Conservation (phyloP, 768 basidiomycete species). For the Auriscalpium orientale region DNA sequence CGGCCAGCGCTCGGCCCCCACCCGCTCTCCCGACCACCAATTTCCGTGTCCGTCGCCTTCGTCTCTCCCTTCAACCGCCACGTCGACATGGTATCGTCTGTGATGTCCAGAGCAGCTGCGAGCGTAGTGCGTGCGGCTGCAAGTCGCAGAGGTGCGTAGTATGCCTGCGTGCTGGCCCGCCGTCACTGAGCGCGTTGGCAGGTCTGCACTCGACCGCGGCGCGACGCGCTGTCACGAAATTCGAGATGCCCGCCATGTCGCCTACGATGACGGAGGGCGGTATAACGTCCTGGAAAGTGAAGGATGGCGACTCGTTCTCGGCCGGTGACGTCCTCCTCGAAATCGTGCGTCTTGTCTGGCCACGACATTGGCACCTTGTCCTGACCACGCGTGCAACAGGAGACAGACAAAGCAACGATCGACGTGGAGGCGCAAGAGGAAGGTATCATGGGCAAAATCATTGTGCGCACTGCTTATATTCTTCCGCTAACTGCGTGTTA, state of each 20-base stretch:
- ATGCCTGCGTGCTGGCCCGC: background rate
- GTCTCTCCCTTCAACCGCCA: background rate
- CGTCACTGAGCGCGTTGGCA: slow-evolving; percentile 17
- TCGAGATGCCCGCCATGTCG: slow-evolving; percentile 95
- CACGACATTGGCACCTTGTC: background rate
- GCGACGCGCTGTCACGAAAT: slow-evolving; percentile 58
- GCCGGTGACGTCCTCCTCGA: slow-evolving; percentile 85
- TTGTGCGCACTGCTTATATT: slow-evolving; percentile 45
- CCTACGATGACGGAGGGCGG: slow-evolving; percentile 96
- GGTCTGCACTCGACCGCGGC: slow-evolving; percentile 46
- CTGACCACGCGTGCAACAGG: slow-evolving; percentile 36
- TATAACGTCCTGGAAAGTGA: slow-evolving; percentile 85
- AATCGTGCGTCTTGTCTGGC: slow-evolving; percentile 51
- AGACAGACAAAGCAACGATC: slow-evolving; percentile 93
- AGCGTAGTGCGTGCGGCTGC: slow-evolving; percentile 8
- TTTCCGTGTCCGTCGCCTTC: background rate
- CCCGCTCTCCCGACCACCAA: background rate
- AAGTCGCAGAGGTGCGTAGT: slow-evolving; percentile 14
- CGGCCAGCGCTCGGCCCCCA: background rate
- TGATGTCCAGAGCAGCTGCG: slow-evolving; percentile 5
- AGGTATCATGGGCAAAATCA: slow-evolving; percentile 87
- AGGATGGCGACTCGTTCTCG: slow-evolving; percentile 70
- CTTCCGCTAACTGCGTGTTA: background rate
- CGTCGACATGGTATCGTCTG: background rate
- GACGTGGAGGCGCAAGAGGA: slow-evolving; percentile 99